A percentile compares a stretch with the other conserved stretches of the same genome.
phyloP scores from a whole-genome alignment of 306 rosid species.

The Lupinus albus region DNA sequence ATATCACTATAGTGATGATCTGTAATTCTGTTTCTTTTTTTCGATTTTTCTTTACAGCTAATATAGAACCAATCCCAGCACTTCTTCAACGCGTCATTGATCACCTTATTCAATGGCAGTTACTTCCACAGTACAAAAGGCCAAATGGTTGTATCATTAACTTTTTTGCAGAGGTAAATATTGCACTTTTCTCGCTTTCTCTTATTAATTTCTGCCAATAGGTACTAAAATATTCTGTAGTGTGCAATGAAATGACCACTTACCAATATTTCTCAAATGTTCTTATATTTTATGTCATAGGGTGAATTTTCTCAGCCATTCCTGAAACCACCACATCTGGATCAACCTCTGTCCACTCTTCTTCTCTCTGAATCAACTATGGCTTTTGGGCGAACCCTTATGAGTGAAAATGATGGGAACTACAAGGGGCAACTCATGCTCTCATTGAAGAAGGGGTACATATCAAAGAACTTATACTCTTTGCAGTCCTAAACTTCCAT shows the following conservation, averaged over 20 bases:
- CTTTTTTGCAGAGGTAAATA: constrained; percentile 90
- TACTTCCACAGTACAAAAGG: constrained; percentile 92
- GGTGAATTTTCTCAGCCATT: constrained; percentile 97
- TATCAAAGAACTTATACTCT: constrained; percentile 43
- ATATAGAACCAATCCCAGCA: constrained; percentile 85
- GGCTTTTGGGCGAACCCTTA: constrained; percentile 91
- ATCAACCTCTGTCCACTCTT: constrained; percentile 90
- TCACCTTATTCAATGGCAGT: constrained; percentile 88
- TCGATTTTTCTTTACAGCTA: constrained; percentile 49
- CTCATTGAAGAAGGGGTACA: constrained; percentile 85
- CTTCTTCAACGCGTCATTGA: constrained; percentile 79
- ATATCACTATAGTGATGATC: neutral
- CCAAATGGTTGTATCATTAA: constrained; percentile 94
- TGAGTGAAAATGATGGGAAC: constrained; percentile 86
- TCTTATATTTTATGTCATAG: constrained; percentile 40
- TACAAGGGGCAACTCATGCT: constrained; percentile 95
- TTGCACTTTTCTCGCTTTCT: constrained; percentile 39
- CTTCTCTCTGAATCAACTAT: constrained; percentile 86
- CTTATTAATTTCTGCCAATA: constrained; percentile 40
- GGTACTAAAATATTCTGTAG: constrained; percentile 30
- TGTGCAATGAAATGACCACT: constrained; percentile 34
- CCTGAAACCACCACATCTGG: constrained; percentile 97
- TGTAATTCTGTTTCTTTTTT: constrained; percentile 27
- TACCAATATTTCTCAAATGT: constrained; percentile 15
- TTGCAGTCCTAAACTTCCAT: constrained; percentile 41